Base-by-base conservation (phyloP, 2,329 filamentous ascomycete genomes). In the Fusarium incarnatum region DNA sequence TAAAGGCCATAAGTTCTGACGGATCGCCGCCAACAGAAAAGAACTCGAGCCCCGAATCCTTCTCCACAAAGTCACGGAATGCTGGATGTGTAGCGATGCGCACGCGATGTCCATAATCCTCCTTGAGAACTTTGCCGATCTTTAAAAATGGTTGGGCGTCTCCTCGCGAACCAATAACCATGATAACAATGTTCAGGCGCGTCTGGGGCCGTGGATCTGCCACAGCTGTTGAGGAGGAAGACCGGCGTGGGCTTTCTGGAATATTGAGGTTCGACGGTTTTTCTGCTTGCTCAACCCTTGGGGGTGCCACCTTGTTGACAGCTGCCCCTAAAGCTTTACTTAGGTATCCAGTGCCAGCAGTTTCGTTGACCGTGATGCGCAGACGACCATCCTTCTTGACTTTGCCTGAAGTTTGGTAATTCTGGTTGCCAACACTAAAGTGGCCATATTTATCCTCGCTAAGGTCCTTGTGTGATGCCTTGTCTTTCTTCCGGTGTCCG, bases 1-100 rank as follows among this genome's bases (percentile, higher is more conserved):
- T 95, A 78, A 94, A 95, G 0, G 91, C 90, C 93, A 95, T 95
- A 3, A 96, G 83, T 78, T 94, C 92, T 0, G 90, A 88, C 3
- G 93, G 93, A 72, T 95, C 90, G 3, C 93, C 93, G 3, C 92
- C 92, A 3, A 94, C 88, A 3, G 88, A 91, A 79, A 94, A 95
- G 80, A 95, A 95, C 72, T 95, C 92, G 1, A 95, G 83, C 0
- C 89, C 91, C 0, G 85, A 89, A 67, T 94, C 91, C 50, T 90
- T 85, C 73, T 93, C 86, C 2, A 95, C 88, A 72, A 94, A 94
- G 1, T 93, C 87, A 49, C 89, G 89, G 77, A 95, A 95, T 0
- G 89, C 89, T 3, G 92, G 91, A 74, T 95, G 93, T 0, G 92
- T 94, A 2, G 92, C 92, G 52, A 95, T 90, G 18, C 92, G 86